phyloP scores from a whole-genome alignment of 2,329 filamentous ascomycete species.

The Pyricularia pennisetigena region DNA sequence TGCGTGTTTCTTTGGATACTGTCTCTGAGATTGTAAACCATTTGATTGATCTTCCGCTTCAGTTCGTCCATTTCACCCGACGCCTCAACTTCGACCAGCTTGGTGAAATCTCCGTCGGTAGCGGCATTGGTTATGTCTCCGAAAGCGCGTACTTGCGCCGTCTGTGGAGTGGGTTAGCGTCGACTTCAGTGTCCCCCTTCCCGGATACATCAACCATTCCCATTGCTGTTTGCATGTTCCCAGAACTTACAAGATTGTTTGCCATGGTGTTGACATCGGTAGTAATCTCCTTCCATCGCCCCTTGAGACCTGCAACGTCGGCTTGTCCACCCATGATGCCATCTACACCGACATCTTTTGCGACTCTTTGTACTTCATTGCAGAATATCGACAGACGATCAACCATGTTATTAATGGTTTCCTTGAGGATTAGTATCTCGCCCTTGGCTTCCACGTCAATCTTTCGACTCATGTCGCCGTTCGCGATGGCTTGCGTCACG shows the following conservation, averaged over 20 bases:
- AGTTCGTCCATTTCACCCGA: slow-evolving; percentile 99
- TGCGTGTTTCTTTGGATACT: slow-evolving; percentile 96
- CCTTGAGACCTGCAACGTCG: slow-evolving; percentile 84
- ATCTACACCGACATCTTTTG: slow-evolving; percentile 92
- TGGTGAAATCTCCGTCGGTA: slow-evolving; percentile 94
- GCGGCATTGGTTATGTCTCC: slow-evolving; percentile 97
- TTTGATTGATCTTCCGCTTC: slow-evolving; percentile 98
- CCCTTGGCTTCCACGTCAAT: slow-evolving; percentile 93
- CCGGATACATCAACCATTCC: not conserved
- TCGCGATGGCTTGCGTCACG: slow-evolving; percentile 89
- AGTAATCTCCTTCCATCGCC: slow-evolving; percentile 97
- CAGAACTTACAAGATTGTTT: slow-evolving; percentile 44
- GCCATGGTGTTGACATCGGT: slow-evolving; percentile 94
- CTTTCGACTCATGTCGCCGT: slow-evolving; percentile 91
- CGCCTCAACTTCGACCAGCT: slow-evolving; percentile 91
- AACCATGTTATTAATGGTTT: slow-evolving; percentile 99
- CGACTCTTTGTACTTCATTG: slow-evolving; percentile 89
- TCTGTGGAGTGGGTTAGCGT: slow-evolving; percentile 45
- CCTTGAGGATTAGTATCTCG: slow-evolving; percentile 87
- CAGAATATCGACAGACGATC: slow-evolving; percentile 92
- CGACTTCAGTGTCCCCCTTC: not conserved
- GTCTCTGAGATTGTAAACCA: slow-evolving; percentile 92
- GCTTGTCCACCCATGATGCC: slow-evolving; percentile 98
- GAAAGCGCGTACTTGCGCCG: slow-evolving; percentile 94
- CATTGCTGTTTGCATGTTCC: not conserved